Percentiles rank a stretch among this genome's conserved stretches.
Conservation (phyloP, 108 stramenopile species). For the Nitzschia inconspicua region DNA sequence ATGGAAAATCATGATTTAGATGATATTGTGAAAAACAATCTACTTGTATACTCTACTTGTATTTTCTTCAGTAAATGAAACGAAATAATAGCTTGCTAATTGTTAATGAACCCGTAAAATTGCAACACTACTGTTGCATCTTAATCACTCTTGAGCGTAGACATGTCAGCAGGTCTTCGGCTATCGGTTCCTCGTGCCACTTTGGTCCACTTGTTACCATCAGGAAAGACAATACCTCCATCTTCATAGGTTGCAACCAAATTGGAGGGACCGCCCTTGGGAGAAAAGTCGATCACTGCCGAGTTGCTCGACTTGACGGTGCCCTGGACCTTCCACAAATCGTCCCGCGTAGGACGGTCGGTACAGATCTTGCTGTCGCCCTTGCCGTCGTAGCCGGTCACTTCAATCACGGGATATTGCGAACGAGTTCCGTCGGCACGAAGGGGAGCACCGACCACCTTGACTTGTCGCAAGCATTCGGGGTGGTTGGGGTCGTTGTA, state of each 20-base stretch:
- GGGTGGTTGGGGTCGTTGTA: slow-evolving; percentile 50
- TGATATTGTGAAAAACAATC: too few relatives aligned
- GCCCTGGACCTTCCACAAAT: slow-evolving; percentile 42
- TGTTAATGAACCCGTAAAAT: background rate
- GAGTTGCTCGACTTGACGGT: slow-evolving; percentile 10
- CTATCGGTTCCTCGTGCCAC: slow-evolving; percentile 17
- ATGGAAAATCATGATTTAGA: too few relatives aligned
- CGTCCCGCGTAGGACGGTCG: slow-evolving; percentile 36
- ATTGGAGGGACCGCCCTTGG: slow-evolving; percentile 42
- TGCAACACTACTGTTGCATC: background rate
- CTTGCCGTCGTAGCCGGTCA: slow-evolving; percentile 43
- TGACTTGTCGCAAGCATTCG: slow-evolving; percentile 38
- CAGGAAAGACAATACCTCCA: slow-evolving; percentile 45
- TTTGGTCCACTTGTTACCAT: slow-evolving; percentile 59
- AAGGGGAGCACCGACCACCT: slow-evolving; percentile 39
- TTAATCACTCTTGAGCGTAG: slow-evolving; percentile 37
- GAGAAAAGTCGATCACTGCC: slow-evolving; percentile 38
- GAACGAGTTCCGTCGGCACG: slow-evolving; percentile 42
- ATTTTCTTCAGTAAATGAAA: too few relatives aligned
- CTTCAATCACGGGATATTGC: slow-evolving; percentile 31
- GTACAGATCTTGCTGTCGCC: slow-evolving; percentile 23
- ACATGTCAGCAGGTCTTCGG: slow-evolving; percentile 35
- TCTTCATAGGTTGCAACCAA: slow-evolving; percentile 25
- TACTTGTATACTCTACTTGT: too few relatives aligned
- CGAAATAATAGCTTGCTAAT: too few relatives aligned